A percentile compares a stretch with the other conserved stretches of the same genome.
Conservation (phyloP, 163 green algal genomes). For the Volvox carteri region DNA sequence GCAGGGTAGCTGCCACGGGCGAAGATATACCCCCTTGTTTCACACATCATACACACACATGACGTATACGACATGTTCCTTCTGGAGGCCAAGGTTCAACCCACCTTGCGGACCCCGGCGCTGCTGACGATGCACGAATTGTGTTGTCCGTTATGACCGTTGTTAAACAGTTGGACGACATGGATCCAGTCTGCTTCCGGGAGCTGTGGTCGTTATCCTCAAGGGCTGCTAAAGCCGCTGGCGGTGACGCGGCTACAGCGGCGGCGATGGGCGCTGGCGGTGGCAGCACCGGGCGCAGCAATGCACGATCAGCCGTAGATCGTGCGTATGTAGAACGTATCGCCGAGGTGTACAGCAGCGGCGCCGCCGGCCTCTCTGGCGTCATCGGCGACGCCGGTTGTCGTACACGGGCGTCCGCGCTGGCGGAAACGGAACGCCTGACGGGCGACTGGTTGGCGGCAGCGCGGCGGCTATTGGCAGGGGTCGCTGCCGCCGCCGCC, state of each 20-base stretch:
- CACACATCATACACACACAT: too few relatives aligned
- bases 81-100: too few relatives aligned
- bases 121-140: too few relatives aligned
- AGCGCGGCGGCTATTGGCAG: conserved; percentile 24
- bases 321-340: conserved; percentile 17
- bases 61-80: too few relatives aligned
- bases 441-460: conserved; percentile 51
- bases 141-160: too few relatives aligned
- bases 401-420: neutral
- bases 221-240: neutral
- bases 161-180: conserved; percentile 19
- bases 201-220: conserved; percentile 20
- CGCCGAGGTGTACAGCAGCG: conserved; percentile 7
- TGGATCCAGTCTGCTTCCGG: conserved; percentile 7
- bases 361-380: neutral
- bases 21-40: too few relatives aligned
- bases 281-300: neutral
- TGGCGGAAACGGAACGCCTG: conserved; percentile 35
- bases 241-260: neutral
- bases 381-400: neutral
- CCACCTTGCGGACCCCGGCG: too few relatives aligned
- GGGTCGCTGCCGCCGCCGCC: neutral
- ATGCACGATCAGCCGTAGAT: too few relatives aligned
- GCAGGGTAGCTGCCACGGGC: too few relatives aligned
- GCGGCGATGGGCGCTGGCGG: neutral